A percentile compares a stretch with the other conserved stretches of the same genome.
phyloP scores from a whole-genome alignment of 345 rosid genomes.

The Syzygium oleosum region DNA sequence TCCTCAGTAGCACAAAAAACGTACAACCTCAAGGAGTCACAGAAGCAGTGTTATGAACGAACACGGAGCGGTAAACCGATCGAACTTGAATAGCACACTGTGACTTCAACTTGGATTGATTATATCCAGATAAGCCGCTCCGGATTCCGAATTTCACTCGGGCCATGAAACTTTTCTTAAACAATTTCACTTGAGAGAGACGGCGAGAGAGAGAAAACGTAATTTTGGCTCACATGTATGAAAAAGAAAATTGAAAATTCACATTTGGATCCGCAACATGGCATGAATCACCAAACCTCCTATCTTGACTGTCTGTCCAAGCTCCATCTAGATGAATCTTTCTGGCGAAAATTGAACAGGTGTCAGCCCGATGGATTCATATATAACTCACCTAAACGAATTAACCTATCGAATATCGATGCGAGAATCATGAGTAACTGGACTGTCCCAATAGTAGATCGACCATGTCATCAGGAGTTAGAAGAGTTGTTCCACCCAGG shows the following conservation, averaged over 20 bases:
- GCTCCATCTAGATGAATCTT: neutral
- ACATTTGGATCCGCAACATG: neutral
- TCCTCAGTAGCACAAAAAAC: neutral
- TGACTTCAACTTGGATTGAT: neutral
- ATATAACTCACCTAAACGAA: neutral
- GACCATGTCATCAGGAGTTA: conserved; percentile 80
- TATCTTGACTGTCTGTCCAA: neutral
- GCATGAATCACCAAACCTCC: neutral
- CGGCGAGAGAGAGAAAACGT: neutral
- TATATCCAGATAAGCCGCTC: neutral
- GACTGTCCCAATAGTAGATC: conserved; percentile 58
- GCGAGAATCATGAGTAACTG: conserved; percentile 35
- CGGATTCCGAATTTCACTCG: neutral
- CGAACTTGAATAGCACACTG: neutral
- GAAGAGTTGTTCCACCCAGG: conserved; percentile 88
- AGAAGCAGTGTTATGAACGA: neutral
- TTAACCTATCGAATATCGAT: neutral
- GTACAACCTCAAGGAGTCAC: neutral
- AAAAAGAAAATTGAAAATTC: neutral
- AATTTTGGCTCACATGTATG: neutral
- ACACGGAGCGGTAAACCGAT: neutral
- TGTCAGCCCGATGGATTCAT: neutral
- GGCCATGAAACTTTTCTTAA: neutral
- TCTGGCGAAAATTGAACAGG: neutral
- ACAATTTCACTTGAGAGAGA: neutral